Evolutionary conservation across 2,329 filamentous ascomycete species (phyloP), one percentile per base, ranked within the genome.

Genomic region (Fusarium begoniae): DNA sequence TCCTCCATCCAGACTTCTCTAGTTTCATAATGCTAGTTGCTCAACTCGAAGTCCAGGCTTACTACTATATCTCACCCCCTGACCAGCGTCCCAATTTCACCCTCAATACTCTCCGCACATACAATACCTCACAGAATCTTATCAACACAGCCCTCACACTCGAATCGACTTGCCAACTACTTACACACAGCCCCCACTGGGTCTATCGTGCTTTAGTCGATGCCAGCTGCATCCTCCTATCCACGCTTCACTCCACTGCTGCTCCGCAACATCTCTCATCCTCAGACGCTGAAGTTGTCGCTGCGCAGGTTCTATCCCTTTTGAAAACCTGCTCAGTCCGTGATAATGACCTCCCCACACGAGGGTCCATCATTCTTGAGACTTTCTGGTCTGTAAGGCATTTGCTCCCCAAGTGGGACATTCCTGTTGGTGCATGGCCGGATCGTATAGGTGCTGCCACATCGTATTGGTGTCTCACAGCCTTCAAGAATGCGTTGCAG

Each of bases 1-100:
- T 15, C 11, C 3, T 9, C 8, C 12, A 24, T 28, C 3, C 48
- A 87, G 87, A 88, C 44, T 78, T 87, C 28, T 85, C 87, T 59
- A 81, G 84, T 22, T 87, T 89, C 74, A 85, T 86, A 55, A 79
- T 87, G 14, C 78, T 89, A 8, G 82, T 86, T 1, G 84, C 87
- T 3, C 83, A 85, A 28, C 82, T 88, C n/a, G 87, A 90, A 63
- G 83, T 89, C 14, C 87, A 90, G 70, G 79, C 82, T 3, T 88
- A 86, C 78, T 89, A 89, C 80, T 86, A 89, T 73, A 82, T 85
- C 70, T 85, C 85, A 7, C 81, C 83, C 1, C 81, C 84, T 80
- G 68, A 82, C 78, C 70, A 77, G 82, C 45, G 81, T 79, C 75
- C 79, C 26, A 71, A 77, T 18, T 81, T 87, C 63, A 84, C 83